These are phyloP conservation scores for Fusarium hainanense DNA, from an alignment of 2,329 filamentous ascomycete species.

Conservation along the genomic window DNA sequence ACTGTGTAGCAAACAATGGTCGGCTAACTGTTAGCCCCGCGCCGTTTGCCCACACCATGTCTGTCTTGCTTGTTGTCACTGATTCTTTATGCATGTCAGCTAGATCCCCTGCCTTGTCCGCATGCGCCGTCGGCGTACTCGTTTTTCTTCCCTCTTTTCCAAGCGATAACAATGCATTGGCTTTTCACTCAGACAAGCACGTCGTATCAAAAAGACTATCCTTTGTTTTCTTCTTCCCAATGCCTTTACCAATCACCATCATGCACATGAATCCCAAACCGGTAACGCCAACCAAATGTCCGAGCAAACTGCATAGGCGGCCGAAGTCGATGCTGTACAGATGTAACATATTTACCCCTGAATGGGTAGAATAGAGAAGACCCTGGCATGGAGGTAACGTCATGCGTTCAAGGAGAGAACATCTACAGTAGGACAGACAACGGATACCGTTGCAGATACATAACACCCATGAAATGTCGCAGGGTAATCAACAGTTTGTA, in stretches of 20 bases:
- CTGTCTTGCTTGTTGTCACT: slow-evolving; percentile 21
- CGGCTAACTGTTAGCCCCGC: slow-evolving; percentile 38
- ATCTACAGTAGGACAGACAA: slow-evolving; percentile 9
- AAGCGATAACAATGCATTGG: neutral
- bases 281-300: slow-evolving; percentile 21
- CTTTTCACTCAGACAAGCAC: neutral
- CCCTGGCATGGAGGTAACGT: slow-evolving; percentile 13
- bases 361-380: slow-evolving; percentile 12
- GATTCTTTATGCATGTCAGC: slow-evolving; percentile 37
- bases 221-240: neutral
- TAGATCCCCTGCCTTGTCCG: slow-evolving; percentile 14
- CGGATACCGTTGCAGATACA: slow-evolving; percentile 2
- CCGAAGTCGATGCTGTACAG: slow-evolving; percentile 6
- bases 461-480: neutral
- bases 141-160: slow-evolving; percentile 16
- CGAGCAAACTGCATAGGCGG: slow-evolving; percentile 11
- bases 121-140: neutral
- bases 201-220: neutral
- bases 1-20: slow-evolving; percentile 38
- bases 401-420: slow-evolving; percentile 4
- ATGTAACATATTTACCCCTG: slow-evolving; percentile 19
- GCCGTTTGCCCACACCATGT: slow-evolving; percentile 25
- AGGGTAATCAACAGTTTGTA: neutral
- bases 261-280: slow-evolving; percentile 36
- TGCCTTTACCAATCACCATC: slow-evolving; percentile 8